A percentile compares a stretch with the other conserved stretches of the same genome.
Evolutionary conservation across 2,329 filamentous ascomycete genomes (phyloP).

Genomic region (Periglandula ipomoeae): DNA sequence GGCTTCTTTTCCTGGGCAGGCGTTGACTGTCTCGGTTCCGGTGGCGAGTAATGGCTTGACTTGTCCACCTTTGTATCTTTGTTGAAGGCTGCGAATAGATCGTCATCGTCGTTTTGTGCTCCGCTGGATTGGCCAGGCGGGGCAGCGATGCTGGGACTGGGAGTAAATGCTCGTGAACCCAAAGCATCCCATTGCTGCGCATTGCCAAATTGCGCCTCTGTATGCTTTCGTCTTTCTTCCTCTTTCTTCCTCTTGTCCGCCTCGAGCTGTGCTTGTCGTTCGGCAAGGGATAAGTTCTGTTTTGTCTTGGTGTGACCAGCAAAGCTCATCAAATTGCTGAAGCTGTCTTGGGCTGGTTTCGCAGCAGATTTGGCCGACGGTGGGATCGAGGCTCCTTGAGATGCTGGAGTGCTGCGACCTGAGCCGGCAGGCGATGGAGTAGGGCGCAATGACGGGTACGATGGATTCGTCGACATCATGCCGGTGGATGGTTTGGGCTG

Average conservation of each 20-base stretch:
- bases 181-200: conserved; percentile 68
- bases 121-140: conserved; percentile 11
- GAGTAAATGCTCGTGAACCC: conserved; percentile 43
- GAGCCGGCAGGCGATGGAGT: conserved; percentile 47
- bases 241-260: conserved; percentile 63
- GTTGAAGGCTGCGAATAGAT: conserved; percentile 59
- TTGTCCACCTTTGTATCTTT: conserved; percentile 59
- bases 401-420: conserved; percentile 45
- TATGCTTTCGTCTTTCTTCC: conserved; percentile 59
- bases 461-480: conserved; percentile 27
- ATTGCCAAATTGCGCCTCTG: conserved; percentile 70
- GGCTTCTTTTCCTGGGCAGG: conserved; percentile 30
- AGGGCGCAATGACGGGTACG: conserved; percentile 43
- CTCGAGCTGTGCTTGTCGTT: conserved; percentile 62
- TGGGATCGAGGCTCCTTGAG: conserved; percentile 34
- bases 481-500: conserved; percentile 25
- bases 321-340: conserved; percentile 65
- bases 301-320: conserved; percentile 39
- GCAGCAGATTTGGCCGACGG: conserved; percentile 31
- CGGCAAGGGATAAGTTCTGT: conserved; percentile 67
- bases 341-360: conserved; percentile 59
- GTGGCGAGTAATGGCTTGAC: conserved; percentile 53
- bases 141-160: conserved; percentile 20
- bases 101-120: conserved; percentile 33
- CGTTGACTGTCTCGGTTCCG: conserved; percentile 34